phyloP scores from a whole-genome alignment of 176 grass and related monocot species.

The Aechmea fasciata region DNA sequence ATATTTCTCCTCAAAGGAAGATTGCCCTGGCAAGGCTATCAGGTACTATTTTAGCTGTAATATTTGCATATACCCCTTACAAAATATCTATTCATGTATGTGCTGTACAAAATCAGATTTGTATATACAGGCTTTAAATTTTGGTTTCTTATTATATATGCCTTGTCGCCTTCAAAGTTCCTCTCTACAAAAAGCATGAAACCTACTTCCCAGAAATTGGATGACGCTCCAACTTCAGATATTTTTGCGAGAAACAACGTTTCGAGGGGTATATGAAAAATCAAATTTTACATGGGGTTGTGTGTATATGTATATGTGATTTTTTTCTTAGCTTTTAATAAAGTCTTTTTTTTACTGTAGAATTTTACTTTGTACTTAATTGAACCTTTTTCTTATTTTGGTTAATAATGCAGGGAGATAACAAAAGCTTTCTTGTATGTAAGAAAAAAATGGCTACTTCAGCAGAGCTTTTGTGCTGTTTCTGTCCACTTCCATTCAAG shows the following conservation, averaged over 20 bases:
- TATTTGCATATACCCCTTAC: no score
- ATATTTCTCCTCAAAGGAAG: slow-evolving; percentile 96
- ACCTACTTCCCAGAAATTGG: no score
- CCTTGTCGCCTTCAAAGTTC: no score
- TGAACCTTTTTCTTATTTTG: slow-evolving; percentile 13
- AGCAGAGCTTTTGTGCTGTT: slow-evolving; percentile 80
- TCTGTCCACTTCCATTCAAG: slow-evolving; percentile 79
- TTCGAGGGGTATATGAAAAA: no score
- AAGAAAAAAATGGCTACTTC: slow-evolving; percentile 99
- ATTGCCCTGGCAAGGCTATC: slow-evolving; percentile 96
- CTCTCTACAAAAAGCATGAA: no score
- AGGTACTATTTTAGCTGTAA: slow-evolving; percentile 29
- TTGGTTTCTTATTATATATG: neutral
- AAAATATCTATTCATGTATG: neutral
- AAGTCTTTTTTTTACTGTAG: neutral
- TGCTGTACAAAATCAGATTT: neutral
- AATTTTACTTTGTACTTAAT: slow-evolving; percentile 8
- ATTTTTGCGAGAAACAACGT: no score
- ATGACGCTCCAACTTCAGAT: no score
- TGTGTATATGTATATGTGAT: neutral
- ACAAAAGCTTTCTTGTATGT: slow-evolving; percentile 98
- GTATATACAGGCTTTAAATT: neutral
- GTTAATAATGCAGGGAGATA: slow-evolving; percentile 72
- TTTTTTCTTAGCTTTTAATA: neutral
- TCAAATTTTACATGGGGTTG: no score